phyloP scores from a whole-genome alignment of 768 basidiomycete species.

The Nidularia sp. region DNA sequence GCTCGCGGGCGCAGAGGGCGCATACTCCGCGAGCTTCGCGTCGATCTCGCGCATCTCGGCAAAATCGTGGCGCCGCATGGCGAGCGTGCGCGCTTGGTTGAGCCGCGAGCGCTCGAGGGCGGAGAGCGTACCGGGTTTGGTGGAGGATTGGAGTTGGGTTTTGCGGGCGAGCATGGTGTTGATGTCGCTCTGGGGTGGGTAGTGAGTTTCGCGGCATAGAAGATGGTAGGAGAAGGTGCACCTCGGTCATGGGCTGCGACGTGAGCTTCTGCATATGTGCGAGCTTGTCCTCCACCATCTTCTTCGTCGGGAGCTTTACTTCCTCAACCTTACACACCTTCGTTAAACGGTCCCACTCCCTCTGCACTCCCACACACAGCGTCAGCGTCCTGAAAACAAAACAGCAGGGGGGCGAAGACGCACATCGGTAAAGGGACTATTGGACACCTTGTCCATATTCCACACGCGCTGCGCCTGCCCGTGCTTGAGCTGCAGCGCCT shows the following conservation, averaged over 20 bases:
- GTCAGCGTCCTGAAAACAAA: background rate
- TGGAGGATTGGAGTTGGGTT: conserved; percentile 28
- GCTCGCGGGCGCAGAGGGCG: conserved; percentile 8
- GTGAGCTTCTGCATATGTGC: conserved; percentile 56
- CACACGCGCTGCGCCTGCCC: conserved; percentile 62
- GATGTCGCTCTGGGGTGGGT: conserved; percentile 64
- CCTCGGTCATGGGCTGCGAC: conserved; percentile 75
- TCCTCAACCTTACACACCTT: conserved; percentile 43
- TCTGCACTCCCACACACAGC: conserved; percentile 38
- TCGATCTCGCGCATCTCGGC: conserved; percentile 61
- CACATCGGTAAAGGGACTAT: conserved; percentile 61
- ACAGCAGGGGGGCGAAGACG: conserved; percentile 15
- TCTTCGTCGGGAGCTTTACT: conserved; percentile 63
- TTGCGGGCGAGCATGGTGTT: conserved; percentile 74
- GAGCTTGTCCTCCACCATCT: conserved; percentile 60
- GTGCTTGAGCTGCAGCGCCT: conserved; percentile 71
- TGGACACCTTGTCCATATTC: conserved; percentile 85
- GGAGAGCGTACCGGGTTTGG: conserved; percentile 27
- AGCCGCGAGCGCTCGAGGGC: conserved; percentile 66
- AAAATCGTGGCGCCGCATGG: conserved; percentile 68
- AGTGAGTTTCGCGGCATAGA: conserved; percentile 5
- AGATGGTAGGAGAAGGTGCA: conserved; percentile 23
- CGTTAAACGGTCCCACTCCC: conserved; percentile 66
- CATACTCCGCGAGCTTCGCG: conserved; percentile 54
- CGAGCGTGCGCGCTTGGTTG: conserved; percentile 68